Percentiles rank a stretch among this genome's conserved stretches.
These are phyloP conservation scores for Komagataella pseudopastoris DNA, from an alignment of 805 yeast genomes.

Conservation along the genomic window DNA sequence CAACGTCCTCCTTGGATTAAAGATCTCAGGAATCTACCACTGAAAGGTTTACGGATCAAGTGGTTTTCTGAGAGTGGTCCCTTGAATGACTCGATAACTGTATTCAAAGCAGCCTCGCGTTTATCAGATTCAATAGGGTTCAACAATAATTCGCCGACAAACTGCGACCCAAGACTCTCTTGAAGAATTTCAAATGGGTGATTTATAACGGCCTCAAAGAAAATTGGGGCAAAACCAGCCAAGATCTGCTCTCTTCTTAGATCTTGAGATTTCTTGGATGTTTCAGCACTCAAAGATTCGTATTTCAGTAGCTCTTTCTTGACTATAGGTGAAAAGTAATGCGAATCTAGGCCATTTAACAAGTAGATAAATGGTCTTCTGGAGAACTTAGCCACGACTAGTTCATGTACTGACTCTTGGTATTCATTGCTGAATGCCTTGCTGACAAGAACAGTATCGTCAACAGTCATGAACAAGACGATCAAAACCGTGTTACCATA, in stretches of 20 bases:
- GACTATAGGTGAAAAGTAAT: constrained; percentile 63
- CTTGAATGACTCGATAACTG: constrained; percentile 41
- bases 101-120: constrained; percentile 36
- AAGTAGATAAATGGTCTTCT: constrained; percentile 83
- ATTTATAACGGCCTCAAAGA: constrained; percentile 41
- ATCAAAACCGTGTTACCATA: constrained; percentile 74
- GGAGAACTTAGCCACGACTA: constrained; percentile 60
- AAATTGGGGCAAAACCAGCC: constrained; percentile 47
- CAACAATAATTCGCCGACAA: constrained; percentile 60
- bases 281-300: constrained; percentile 45
- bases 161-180: constrained; percentile 77
- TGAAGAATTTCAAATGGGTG: constrained; percentile 37
- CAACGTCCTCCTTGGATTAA: constrained; percentile 80
- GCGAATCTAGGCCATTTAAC: constrained; percentile 64
- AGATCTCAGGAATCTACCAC: constrained; percentile 60
- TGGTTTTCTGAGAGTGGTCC: constrained; percentile 59
- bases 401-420: constrained; percentile 34
- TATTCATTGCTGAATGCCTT: constrained; percentile 59
- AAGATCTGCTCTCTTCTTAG: constrained; percentile 63
- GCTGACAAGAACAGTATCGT: constrained; percentile 76
- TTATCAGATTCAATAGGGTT: constrained; percentile 29
- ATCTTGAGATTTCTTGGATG: constrained; percentile 77
- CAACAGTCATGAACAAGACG: constrained; percentile 73
- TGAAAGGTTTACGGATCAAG: constrained; percentile 56
- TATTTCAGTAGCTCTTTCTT: constrained; percentile 48